Percentiles rank a stretch among this genome's conserved stretches.
These are phyloP conservation scores for Hypoxylon sp. DNA, from an alignment of 2,329 filamentous ascomycete genomes.

Conservation along the genomic window DNA sequence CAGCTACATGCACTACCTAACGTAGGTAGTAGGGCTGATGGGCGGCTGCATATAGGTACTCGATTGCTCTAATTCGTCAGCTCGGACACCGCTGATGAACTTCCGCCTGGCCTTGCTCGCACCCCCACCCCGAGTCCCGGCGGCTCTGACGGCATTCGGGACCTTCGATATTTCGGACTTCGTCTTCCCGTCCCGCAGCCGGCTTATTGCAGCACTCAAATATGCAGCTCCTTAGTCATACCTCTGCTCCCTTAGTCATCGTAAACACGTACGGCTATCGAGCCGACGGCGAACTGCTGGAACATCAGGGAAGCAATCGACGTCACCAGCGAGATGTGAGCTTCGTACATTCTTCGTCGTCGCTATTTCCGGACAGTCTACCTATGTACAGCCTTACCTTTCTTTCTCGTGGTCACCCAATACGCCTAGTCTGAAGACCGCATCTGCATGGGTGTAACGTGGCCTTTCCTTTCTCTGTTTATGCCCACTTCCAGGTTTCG, in stretches of 20 bases:
- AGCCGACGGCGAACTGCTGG: neutral
- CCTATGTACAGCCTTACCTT: neutral
- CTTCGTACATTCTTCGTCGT: neutral
- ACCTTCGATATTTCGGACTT: neutral
- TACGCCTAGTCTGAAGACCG: neutral
- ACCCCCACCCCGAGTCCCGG: conserved; percentile 27
- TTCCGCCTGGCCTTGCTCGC: neutral
- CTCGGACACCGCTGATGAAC: neutral
- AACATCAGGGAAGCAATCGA: neutral
- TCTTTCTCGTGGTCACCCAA: neutral
- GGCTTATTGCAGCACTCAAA: conserved; percentile 16
- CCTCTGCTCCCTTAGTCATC: neutral
- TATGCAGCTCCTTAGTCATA: conserved; percentile 17
- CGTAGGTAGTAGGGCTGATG: conserved; percentile 7
- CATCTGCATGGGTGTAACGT: neutral
- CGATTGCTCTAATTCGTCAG: neutral
- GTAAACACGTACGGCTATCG: neutral
- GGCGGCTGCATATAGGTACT: too few species aligned
- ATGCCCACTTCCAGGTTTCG: neutral
- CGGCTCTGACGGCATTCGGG: conserved; percentile 21
- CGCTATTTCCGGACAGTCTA: neutral
- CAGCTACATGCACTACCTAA: too few species aligned
- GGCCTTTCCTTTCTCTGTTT: neutral
- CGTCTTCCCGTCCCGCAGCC: conserved; percentile 11
- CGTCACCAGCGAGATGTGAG: neutral